Base-by-base conservation (phyloP, 2,329 filamentous ascomycete genomes). In the Botrytis pseudocinerea region DNA sequence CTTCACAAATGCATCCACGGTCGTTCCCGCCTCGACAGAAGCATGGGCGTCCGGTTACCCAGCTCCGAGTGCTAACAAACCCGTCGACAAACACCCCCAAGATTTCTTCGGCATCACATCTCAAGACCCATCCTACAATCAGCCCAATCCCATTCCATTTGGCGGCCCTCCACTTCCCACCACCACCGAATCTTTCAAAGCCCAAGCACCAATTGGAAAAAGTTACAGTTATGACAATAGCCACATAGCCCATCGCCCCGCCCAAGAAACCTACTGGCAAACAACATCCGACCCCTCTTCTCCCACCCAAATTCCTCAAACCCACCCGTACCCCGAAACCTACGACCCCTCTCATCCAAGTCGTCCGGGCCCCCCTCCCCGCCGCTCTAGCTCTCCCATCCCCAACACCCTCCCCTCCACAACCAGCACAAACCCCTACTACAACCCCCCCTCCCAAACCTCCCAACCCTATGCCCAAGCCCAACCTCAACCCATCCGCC, bases 221-320 rank as follows among this genome's bases (percentile, higher is more conserved):
- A 18, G 25, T 54, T 51, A 42, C 35, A 54, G 48, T 18, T 51
- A 68, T 54, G 25, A 51, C 16, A n/a, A 66, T 66, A 3, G 1
- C n/a, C 64, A 38, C 42, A 22, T n/a, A 14, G 16, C 20, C 3
- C 64, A 68, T 60, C 73, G 46, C 54, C 57, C 74, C 46, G 74
- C 74, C 51, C 74, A 76, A 68, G 74, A 76, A 20, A 74, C 72
- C 18, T 76, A 76, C n/a, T 76, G 61, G 62, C 59, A 75, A 61
- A 64, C 69, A 59, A 51, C 61, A 38, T 74, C 72, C 12, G 59
- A 61, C 10, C 74, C 75, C 2, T 48, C 46, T 3, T 73, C 74
- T 12, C 73, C 73, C 28, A 69, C 64, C 25, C 46, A 73, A 9
- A 32, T 1, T 54, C 25, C 22, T 4, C 35, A 48, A 12, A 25